Percentiles rank a stretch among this genome's conserved stretches.
These are phyloP conservation scores for Arctostaphylos glauca DNA, from an alignment of 148 eudicot species.

Conservation along the genomic window DNA sequence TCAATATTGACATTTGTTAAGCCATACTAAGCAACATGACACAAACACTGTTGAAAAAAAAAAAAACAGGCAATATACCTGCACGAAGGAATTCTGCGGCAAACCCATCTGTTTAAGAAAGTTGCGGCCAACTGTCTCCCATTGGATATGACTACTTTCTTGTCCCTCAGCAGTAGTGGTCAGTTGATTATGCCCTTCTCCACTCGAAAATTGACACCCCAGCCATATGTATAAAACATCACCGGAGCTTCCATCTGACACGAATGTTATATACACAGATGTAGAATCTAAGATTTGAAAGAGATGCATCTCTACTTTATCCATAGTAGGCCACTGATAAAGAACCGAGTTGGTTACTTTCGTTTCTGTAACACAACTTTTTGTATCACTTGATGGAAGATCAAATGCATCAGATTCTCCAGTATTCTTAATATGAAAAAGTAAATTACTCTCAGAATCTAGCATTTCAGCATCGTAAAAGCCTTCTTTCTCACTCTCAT, in stretches of 20 bases:
- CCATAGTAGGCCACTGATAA: slow-evolving; percentile 21
- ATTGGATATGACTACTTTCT: background rate
- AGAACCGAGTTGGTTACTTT: slow-evolving; percentile 18
- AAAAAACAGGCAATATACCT: slow-evolving; percentile 22
- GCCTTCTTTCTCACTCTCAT: slow-evolving; percentile 18
- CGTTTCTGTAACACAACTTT: slow-evolving; percentile 9
- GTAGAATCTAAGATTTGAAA: slow-evolving; percentile 9
- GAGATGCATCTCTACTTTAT: slow-evolving; percentile 12
- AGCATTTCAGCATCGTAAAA: slow-evolving; percentile 29
- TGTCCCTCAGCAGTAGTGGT: background rate
- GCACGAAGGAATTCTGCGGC: slow-evolving; percentile 8
- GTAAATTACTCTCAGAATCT: slow-evolving; percentile 18
- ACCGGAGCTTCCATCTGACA: background rate
- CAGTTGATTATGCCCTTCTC: background rate
- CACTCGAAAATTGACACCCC: slow-evolving; percentile 10
- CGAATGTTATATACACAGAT: slow-evolving; percentile 11
- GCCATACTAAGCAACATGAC: background rate
- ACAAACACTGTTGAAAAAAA: background rate
- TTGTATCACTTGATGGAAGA: slow-evolving; percentile 15
- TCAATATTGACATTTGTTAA: background rate
- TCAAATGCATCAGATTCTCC: background rate
- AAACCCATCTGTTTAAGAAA: slow-evolving; percentile 21
- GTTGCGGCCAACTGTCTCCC: slow-evolving; percentile 17
- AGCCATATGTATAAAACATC: slow-evolving; percentile 21
- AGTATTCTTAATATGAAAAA: background rate